phyloP scores from a whole-genome alignment of 768 basidiomycete genomes.

The Tubosaeta sp. region DNA sequence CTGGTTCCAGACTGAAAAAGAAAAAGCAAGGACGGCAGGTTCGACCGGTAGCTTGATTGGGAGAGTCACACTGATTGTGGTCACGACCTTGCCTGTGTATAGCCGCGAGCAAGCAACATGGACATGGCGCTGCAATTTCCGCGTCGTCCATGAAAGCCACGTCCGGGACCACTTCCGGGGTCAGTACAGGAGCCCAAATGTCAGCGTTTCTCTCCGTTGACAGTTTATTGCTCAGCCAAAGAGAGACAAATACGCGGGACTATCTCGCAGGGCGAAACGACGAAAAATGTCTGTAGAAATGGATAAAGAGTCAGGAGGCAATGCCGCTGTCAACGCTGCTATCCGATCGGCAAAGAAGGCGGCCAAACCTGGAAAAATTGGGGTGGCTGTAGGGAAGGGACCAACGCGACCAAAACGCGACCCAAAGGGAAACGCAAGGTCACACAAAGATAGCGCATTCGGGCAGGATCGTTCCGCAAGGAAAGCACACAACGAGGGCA shows the following conservation, averaged over 20 bases:
- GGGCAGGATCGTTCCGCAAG: slow-evolving; percentile 55
- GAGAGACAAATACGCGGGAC: slow-evolving; percentile 73
- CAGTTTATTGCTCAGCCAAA: slow-evolving; percentile 47
- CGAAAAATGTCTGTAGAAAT: slow-evolving; percentile 83
- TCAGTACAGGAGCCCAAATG: slow-evolving; percentile 17
- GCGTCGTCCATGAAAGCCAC: slow-evolving; percentile 36
- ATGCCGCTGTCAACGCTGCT: slow-evolving; percentile 57
- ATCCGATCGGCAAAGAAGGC: slow-evolving; percentile 88
- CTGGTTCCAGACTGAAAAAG: slow-evolving; percentile 94
- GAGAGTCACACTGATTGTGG: slow-evolving; percentile 5
- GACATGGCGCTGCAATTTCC: slow-evolving; percentile 42
- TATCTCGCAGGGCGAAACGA: slow-evolving; percentile 84
- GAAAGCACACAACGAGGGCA: slow-evolving; percentile 47
- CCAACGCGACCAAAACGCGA: slow-evolving; percentile 32
- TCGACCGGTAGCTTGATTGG: not conserved
- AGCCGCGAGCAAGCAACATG: slow-evolving; percentile 80
- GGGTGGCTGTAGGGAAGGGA: slow-evolving; percentile 41
- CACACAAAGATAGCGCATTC: slow-evolving; percentile 43
- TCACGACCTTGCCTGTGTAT: not conserved
- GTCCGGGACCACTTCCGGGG: slow-evolving; percentile 38
- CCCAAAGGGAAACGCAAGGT: slow-evolving; percentile 28
- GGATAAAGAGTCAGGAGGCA: slow-evolving; percentile 60
- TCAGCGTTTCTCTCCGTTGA: slow-evolving; percentile 3
- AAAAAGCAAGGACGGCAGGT: slow-evolving; percentile 82
- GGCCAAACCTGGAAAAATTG: slow-evolving; percentile 69